Percentiles rank a stretch among this genome's conserved stretches.
Conservation (phyloP, 2,329 filamentous ascomycete species). For the Coniochaeta sp. region DNA sequence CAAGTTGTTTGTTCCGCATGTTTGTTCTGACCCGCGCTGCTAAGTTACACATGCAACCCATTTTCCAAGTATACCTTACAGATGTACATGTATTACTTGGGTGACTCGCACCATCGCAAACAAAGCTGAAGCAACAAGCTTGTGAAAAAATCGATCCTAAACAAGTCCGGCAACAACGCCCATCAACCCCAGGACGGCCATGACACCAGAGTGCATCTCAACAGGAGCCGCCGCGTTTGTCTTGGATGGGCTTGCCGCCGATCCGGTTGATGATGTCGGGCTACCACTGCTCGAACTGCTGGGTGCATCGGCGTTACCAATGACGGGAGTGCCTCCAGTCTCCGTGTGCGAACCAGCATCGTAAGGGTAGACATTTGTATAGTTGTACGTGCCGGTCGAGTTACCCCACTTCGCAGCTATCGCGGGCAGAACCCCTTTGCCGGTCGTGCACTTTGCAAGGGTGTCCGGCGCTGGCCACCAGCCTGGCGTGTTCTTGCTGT, state of each 20-base stretch:
- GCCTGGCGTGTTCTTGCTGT: constrained; percentile 12
- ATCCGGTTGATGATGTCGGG: neutral
- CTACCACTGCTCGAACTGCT: neutral
- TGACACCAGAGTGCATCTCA: neutral
- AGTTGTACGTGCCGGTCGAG: constrained; percentile 8
- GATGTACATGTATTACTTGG: too few species aligned
- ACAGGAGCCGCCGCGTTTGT: neutral
- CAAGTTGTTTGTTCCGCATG: too few species aligned
- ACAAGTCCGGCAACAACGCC: neutral
- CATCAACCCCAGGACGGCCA: neutral
- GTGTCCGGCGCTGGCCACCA: constrained; percentile 17
- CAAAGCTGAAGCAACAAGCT: too few species aligned
- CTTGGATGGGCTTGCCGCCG: neutral
- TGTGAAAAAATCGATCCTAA: neutral
- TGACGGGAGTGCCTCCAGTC: constrained; percentile 13
- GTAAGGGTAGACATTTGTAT: constrained; percentile 28
- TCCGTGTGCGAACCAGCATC: constrained; percentile 34
- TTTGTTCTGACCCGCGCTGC: too few species aligned
- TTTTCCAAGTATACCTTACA: too few species aligned
- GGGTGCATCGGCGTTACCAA: constrained; percentile 2
- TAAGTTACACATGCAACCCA: too few species aligned
- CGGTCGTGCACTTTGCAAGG: constrained; percentile 6
- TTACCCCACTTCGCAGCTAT: constrained; percentile 7
- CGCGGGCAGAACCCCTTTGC: constrained; percentile 9
- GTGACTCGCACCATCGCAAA: too few species aligned